Evolutionary conservation across 140 eudicot species (phyloP).

Genomic region (Erigeron philadelphicus): DNA sequence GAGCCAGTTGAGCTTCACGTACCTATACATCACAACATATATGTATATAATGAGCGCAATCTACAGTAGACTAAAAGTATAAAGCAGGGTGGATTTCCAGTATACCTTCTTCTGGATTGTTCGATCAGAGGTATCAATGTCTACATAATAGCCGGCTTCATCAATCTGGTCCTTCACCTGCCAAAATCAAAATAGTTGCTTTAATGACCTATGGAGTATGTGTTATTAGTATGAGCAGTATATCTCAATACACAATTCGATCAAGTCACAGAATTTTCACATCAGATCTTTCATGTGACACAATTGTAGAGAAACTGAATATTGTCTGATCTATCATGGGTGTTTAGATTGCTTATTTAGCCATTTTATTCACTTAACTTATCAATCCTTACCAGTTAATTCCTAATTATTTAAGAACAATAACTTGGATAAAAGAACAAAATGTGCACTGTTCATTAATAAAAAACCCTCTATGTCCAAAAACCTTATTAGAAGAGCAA

Average conservation of each 20-base stretch:
- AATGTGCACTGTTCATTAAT: too few relatives aligned
- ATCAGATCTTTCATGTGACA: not conserved
- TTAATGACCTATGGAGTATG: not conserved
- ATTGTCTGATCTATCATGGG: not conserved
- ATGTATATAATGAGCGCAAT: not conserved
- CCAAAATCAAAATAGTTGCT: slow-evolving; percentile 8
- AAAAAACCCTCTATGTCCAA: too few relatives aligned
- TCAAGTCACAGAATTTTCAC: not conserved
- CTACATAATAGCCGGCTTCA: slow-evolving; percentile 76
- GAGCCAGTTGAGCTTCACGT: slow-evolving; percentile 81
- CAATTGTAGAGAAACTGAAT: not conserved
- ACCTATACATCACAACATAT: slow-evolving; percentile 41
- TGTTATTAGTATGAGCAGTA: not conserved
- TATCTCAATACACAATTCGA: not conserved
- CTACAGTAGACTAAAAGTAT: not conserved
- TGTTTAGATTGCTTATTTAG: not conserved
- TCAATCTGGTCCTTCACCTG: slow-evolving; percentile 65
- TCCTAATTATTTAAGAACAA: not conserved
- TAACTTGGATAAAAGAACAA: not conserved
- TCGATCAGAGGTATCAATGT: slow-evolving; percentile 67
- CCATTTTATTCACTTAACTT: not conserved
- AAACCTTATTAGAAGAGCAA: too few relatives aligned
- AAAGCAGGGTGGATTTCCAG: not conserved
- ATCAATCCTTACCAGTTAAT: too few relatives aligned
- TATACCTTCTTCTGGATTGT: slow-evolving; percentile 79